A percentile compares a stretch with the other conserved stretches of the same genome.
Conservation (phyloP, 306 rosid genomes). For the Prunus armeniaca region DNA sequence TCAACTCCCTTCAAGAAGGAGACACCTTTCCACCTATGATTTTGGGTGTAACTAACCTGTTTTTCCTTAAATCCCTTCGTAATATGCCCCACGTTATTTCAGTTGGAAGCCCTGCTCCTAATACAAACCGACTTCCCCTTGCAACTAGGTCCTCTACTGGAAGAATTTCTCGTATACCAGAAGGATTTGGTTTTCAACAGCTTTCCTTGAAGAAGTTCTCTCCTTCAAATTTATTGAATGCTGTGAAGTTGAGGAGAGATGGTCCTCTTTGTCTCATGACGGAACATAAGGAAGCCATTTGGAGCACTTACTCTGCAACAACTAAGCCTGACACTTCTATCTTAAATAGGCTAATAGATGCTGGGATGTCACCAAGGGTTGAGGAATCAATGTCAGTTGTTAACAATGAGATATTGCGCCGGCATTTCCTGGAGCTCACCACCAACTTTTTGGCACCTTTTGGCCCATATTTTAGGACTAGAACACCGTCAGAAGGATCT, state of each 20-base stretch:
- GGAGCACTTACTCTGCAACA: slow-evolving; percentile 80
- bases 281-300: slow-evolving; percentile 91
- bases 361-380: slow-evolving; percentile 79
- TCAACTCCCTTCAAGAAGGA: slow-evolving; percentile 72
- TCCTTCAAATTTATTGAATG: slow-evolving; percentile 73
- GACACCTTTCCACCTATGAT: slow-evolving; percentile 72
- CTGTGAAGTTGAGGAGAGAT: slow-evolving; percentile 79
- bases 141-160: slow-evolving; percentile 56
- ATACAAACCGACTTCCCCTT: slow-evolving; percentile 47
- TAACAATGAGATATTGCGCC: slow-evolving; percentile 78
- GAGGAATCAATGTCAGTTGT: slow-evolving; percentile 93
- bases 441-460: slow-evolving; percentile 93
- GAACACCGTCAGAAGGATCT: slow-evolving; percentile 70
- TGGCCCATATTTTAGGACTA: slow-evolving; percentile 78
- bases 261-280: slow-evolving; percentile 99
- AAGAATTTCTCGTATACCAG: slow-evolving; percentile 47
- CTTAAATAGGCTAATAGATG: slow-evolving; percentile 85
- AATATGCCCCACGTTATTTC: slow-evolving; percentile 74
- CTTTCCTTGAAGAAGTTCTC: slow-evolving; percentile 72
- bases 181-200: slow-evolving; percentile 74
- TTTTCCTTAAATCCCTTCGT: slow-evolving; percentile 84
- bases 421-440: slow-evolving; percentile 87
- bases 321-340: slow-evolving; percentile 90
- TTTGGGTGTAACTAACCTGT: slow-evolving; percentile 91
- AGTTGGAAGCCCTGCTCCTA: slow-evolving; percentile 81